Conservation (phyloP, 1,139 yeast species). For the Lodderomyces parapsilosis region DNA sequence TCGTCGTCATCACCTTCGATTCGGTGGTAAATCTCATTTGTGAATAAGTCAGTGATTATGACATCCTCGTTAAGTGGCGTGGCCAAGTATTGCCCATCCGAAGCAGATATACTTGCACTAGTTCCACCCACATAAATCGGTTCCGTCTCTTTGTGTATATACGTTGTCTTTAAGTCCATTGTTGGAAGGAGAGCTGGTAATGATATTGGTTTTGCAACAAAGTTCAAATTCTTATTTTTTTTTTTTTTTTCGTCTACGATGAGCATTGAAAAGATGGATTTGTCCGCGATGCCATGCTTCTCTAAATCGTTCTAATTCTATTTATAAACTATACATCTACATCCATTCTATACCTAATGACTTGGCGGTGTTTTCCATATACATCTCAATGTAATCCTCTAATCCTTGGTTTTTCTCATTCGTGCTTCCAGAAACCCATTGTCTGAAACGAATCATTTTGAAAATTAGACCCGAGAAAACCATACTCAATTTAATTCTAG, state of each 20-base stretch:
- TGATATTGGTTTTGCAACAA: neutral
- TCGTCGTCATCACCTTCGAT: slow-evolving; percentile 83
- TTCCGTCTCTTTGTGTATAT: slow-evolving; percentile 32
- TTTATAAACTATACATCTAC: slow-evolving; percentile 3
- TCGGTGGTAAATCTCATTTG: slow-evolving; percentile 57
- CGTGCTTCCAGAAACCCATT: slow-evolving; percentile 31
- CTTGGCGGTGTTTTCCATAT: slow-evolving; percentile 41
- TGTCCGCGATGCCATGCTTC: no score
- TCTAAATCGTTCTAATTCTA: neutral
- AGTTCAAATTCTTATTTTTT: slow-evolving; percentile 1
- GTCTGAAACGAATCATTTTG: slow-evolving; percentile 38
- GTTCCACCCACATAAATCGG: slow-evolving; percentile 91
- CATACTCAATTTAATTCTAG: slow-evolving; percentile 37
- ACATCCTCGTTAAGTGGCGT: slow-evolving; percentile 78
- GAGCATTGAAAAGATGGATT: no score
- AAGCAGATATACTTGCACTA: slow-evolving; percentile 58
- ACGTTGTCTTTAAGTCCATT: slow-evolving; percentile 30
- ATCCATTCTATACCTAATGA: slow-evolving; percentile 40
- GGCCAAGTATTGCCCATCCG: slow-evolving; percentile 70
- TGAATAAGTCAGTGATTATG: slow-evolving; percentile 60
- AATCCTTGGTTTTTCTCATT: slow-evolving; percentile 39
- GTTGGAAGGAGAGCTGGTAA: neutral
- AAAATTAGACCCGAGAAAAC: slow-evolving; percentile 46
- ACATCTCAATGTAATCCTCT: slow-evolving; percentile 48
- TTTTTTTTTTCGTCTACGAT: slow-evolving; percentile 1